Base-by-base conservation (phyloP, 305 asterid species). In the Fraxinus sp. region DNA sequence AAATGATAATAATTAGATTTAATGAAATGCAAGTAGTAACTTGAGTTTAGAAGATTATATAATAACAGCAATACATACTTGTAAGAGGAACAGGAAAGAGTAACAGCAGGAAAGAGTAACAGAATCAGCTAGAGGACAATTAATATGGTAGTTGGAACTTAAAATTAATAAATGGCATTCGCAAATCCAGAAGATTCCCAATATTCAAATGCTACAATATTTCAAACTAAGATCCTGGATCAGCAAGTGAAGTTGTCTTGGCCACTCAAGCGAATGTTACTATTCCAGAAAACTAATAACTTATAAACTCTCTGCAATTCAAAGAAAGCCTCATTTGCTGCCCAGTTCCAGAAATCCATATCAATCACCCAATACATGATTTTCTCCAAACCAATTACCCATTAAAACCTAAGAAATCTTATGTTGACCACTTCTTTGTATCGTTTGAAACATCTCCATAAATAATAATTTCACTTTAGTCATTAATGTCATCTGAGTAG, bases 401-500 rank as follows among this genome's bases (percentile, higher is more conserved):
- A 64, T 7, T 20, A 22, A 64, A 24, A 20, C 72, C 16, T 22
- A 8, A 52, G 24, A 16, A 16, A 16, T 52, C 2, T n/a, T 52
- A 16, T n/a, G 9, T n/a, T 0, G 9, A 52, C 78, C 55, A 55
- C 74, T 80, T 52, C 77, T 59, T 74, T 83, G 74, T 26, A 62
- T 35, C 1, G 26, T 74, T 26, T 35, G 68, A 20, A 37, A 79
- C 22, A 77, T 52, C 64, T 55, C 79, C 77, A 55, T 20, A 16
- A 32, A 73, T 30, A 76, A 55, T n/a, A 68, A 49, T 76, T 22
- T 28, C 78, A n/a, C 78, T 72, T 33, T 62, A 62, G 77, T 55
- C 30, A 70, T 41, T 52, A 62, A 35, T 49, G 52, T 36, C 44
- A 24, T 5, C 36, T 59, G 20, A 78, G 79, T 26, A 30, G 78